A percentile compares a stretch with the other conserved stretches of the same genome.
These are phyloP conservation scores for Lablab purpureus DNA, from an alignment of 306 rosid species.

Conservation along the genomic window DNA sequence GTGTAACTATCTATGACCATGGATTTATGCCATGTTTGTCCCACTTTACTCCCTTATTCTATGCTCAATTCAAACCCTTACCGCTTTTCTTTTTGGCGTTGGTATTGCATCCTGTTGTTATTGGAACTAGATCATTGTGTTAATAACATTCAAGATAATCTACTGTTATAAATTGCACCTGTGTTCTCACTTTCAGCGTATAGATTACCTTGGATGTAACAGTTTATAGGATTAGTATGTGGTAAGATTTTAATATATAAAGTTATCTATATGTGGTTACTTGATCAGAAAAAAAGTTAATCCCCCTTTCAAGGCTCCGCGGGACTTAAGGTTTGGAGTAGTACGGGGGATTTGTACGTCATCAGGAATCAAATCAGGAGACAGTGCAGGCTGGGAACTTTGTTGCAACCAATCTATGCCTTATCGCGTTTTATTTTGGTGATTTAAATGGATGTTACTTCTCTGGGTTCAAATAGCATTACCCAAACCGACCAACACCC, in stretches of 20 bases:
- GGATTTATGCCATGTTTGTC: conserved; percentile 8
- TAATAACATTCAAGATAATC: neutral
- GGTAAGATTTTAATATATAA: neutral
- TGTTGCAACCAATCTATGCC: conserved; percentile 55
- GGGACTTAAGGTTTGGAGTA: conserved; percentile 30
- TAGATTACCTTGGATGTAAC: conserved; percentile 3
- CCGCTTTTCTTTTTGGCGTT: neutral
- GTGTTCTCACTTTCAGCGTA: neutral
- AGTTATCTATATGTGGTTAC: conserved; percentile 46
- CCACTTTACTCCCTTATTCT: neutral
- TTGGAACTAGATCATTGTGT: conserved; percentile 28
- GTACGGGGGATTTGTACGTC: conserved; percentile 16
- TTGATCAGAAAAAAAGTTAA: conserved; percentile 36
- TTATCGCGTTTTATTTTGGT: conserved; percentile 49
- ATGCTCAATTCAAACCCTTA: conserved; percentile 15
- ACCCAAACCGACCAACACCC: conserved; percentile 64
- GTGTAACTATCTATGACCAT: neutral
- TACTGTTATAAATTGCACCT: conserved; percentile 3
- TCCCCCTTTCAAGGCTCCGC: conserved; percentile 20
- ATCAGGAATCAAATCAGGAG: conserved; percentile 34
- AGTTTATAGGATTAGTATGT: neutral
- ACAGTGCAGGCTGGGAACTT: conserved; percentile 43
- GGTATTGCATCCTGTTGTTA: conserved; percentile 2
- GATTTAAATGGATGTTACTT: conserved; percentile 75
- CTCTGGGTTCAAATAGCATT: conserved; percentile 53